These are phyloP conservation scores for Cenchrus americanus DNA, from an alignment of 176 grass and related monocot genomes.

Conservation along the genomic window DNA sequence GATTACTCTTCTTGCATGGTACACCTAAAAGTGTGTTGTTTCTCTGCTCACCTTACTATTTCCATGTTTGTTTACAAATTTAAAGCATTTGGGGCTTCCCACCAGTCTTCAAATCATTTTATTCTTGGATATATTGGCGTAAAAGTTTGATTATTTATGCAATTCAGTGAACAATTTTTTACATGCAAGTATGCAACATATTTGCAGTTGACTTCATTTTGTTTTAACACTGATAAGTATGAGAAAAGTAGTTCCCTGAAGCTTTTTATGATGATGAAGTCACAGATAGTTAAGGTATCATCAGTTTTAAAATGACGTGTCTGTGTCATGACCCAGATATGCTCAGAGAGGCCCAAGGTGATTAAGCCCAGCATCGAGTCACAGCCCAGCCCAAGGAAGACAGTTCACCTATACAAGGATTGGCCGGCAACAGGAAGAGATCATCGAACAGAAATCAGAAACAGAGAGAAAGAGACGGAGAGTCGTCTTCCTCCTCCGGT, in stretches of 20 bases:
- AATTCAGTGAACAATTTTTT: not conserved
- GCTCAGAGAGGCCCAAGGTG: no score
- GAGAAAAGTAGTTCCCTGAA: slow-evolving; percentile 16
- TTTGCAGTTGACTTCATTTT: not conserved
- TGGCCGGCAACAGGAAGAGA: no score
- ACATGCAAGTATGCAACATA: not conserved
- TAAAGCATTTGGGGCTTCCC: not conserved
- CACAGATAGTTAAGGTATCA: not conserved
- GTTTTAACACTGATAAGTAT: not conserved
- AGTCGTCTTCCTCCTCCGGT: no score
- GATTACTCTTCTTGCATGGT: not conserved
- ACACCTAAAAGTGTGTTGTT: not conserved
- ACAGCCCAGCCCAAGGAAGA: no score
- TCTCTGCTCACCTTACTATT: not conserved
- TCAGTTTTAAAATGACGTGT: not conserved
- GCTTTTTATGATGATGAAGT: not conserved
- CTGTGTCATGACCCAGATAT: no score
- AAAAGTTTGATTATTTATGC: not conserved
- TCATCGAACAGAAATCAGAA: no score
- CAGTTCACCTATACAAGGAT: no score
- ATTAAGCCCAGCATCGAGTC: no score
- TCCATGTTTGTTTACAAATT: not conserved
- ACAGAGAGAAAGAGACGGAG: no score
- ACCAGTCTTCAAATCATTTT: not conserved
- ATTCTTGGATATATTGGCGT: not conserved